Conservation (phyloP, 768 basidiomycete species). For the Mrakia frigida region DNA sequence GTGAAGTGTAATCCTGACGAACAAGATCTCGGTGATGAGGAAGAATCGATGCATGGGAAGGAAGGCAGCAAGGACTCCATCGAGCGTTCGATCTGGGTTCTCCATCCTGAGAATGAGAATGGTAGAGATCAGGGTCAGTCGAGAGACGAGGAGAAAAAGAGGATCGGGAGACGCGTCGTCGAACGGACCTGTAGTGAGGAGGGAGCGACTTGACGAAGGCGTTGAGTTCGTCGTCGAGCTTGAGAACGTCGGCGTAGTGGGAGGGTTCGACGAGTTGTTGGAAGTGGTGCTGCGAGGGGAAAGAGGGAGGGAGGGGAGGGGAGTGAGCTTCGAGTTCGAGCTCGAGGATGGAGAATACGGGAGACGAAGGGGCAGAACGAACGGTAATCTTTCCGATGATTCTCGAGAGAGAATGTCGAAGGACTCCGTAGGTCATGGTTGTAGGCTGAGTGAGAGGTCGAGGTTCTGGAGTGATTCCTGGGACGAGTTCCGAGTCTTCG, state of each 20-base stretch:
- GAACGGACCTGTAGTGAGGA: constrained; percentile 54
- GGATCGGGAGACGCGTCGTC: background rate
- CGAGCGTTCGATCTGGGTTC: constrained; percentile 70
- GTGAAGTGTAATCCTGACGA: constrained; percentile 56
- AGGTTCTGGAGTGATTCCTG: constrained; percentile 36
- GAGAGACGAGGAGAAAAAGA: too few species aligned
- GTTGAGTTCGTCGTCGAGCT: constrained; percentile 75
- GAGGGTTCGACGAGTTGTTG: constrained; percentile 72
- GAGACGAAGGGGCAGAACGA: background rate
- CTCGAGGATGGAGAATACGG: background rate
- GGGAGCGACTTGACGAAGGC: constrained; percentile 71
- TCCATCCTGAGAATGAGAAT: constrained; percentile 45
- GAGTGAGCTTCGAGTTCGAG: background rate
- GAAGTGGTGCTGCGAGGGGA: constrained; percentile 63
- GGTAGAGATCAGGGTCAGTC: too few species aligned
- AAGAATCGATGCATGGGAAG: constrained; percentile 61
- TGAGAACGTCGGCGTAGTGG: constrained; percentile 75
- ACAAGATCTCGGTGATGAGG: constrained; percentile 80
- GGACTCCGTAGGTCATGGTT: constrained; percentile 77
- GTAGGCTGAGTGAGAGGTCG: constrained; percentile 59
- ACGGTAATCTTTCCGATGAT: constrained; percentile 62
- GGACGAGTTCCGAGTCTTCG: constrained; percentile 43
- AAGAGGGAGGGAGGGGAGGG: constrained; percentile 51
- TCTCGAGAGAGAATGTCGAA: constrained; percentile 71
- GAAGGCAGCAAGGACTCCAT: constrained; percentile 41